Base-by-base conservation (phyloP, 352 stramenopile species). In the Halophytophthora polymorphica region DNA sequence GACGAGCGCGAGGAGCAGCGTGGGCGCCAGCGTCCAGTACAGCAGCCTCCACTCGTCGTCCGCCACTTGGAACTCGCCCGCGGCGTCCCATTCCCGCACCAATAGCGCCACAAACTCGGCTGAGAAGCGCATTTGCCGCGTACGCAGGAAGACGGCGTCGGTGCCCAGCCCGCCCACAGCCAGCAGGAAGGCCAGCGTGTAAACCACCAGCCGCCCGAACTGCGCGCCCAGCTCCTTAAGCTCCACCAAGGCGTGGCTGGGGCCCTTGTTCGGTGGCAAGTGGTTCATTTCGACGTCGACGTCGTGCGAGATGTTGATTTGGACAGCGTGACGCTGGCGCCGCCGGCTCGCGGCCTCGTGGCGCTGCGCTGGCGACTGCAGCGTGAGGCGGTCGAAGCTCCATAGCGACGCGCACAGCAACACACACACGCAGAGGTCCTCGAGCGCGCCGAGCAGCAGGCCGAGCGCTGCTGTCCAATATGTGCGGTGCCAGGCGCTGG, bases 81-180 rank as follows among this genome's bases (percentile, higher is more conserved):
- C 62, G 1, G 73, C 71, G 29, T 73, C 66, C 18, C 61, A 44
- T 28, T 81, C 73, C 21, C 70, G 73, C 33, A 80, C 53, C 22
- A 69, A 73, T 52, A 86, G 71, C 36, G 18, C 19, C 18, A 85
- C 56, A 45, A 86, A 80, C 29, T 73, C 67, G 14, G 43, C 50
- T 10, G 62, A 67, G 55, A 86, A 82, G 3, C 77, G 62, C 77
- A 88, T 77, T 43, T 70, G 65, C 1, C 77, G 73, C 46, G 69
- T 74, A 48, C 66, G 71, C 17, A 88, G 35, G 40, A 84, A 71
- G 15, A 86, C 58, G 21, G 68, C 61, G 53, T 88, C 71, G 17
- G 61, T 50, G 38, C 40, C 66, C 12, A 66, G 48, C 3, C 48
- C 54, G 22, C 56, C 41, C 19, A 44, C 48, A 15, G 70, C 58